These are phyloP conservation scores for Suillus subaureus DNA, from an alignment of 768 basidiomycete genomes.

Conservation along the genomic window DNA sequence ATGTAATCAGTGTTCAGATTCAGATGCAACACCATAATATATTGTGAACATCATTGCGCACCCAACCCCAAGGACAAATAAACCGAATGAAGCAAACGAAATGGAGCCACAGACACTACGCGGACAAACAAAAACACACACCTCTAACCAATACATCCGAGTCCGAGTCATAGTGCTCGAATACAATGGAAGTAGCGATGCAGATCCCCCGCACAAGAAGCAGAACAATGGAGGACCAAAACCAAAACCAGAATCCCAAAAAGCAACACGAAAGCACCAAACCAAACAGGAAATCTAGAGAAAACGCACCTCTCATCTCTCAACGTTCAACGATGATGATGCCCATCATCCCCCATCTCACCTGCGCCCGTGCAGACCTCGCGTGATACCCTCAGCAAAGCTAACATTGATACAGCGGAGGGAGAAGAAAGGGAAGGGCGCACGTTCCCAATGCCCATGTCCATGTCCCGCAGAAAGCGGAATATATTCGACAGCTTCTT, in stretches of 20 bases:
- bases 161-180: slow-evolving; percentile 68
- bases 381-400: slow-evolving; percentile 21
- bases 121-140: slow-evolving; percentile 36
- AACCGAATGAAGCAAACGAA: background rate
- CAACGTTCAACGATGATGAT: slow-evolving; percentile 74
- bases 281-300: background rate
- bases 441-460: slow-evolving; percentile 68
- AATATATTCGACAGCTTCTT: slow-evolving; percentile 94
- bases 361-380: slow-evolving; percentile 20
- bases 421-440: slow-evolving; percentile 11
- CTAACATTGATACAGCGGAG: background rate
- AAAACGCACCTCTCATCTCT: slow-evolving; percentile 52
- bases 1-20: background rate
- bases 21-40: background rate
- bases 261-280: background rate
- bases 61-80: background rate
- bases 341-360: slow-evolving; percentile 38
- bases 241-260: background rate
- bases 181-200: slow-evolving; percentile 58
- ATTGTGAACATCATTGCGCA: background rate
- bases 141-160: slow-evolving; percentile 64
- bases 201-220: background rate
- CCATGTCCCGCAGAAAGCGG: slow-evolving; percentile 79
- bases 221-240: background rate
- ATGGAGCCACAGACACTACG: background rate